phyloP scores from a whole-genome alignment of 2,329 filamentous ascomycete genomes.

The Aspergillus sp. region DNA sequence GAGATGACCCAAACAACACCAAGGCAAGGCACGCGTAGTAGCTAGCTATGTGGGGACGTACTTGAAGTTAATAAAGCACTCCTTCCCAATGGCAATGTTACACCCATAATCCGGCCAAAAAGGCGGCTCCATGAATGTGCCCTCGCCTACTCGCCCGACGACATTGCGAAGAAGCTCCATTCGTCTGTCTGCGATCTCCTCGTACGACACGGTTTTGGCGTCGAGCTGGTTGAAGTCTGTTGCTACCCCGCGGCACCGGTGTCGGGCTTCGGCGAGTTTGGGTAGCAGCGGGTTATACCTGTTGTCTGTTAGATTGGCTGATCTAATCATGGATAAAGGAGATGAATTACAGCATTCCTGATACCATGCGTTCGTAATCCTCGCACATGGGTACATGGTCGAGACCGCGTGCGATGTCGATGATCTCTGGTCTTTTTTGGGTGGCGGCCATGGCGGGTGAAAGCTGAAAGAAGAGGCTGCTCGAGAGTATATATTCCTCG shows the following conservation, averaged over 20 bases:
- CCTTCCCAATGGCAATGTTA: slow-evolving; percentile 30
- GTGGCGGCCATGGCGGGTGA: no score
- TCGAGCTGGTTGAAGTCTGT: slow-evolving; percentile 32
- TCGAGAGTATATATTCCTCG: no score
- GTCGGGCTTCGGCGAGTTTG: slow-evolving; percentile 27
- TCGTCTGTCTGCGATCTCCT: slow-evolving; percentile 26
- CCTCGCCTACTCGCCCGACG: slow-evolving; percentile 29
- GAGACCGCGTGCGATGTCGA: slow-evolving; percentile 29
- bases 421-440: slow-evolving; percentile 31
- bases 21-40: neutral
- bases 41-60: slow-evolving; percentile 10
- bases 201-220: slow-evolving; percentile 25
- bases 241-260: slow-evolving; percentile 26
- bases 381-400: slow-evolving; percentile 30
- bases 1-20: neutral
- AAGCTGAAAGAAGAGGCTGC: no score
- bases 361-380: slow-evolving; percentile 38
- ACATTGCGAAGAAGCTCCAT: slow-evolving; percentile 27
- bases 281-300: slow-evolving; percentile 33
- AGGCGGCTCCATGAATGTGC: slow-evolving; percentile 33
- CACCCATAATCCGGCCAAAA: slow-evolving; percentile 35
- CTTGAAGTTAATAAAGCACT: slow-evolving; percentile 37
- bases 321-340: no score
- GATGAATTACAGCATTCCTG: slow-evolving; percentile 33
- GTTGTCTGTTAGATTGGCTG: neutral